Evolutionary conservation across 108 stramenopile genomes (phyloP).

Genomic region (Aurantiochytrium sp.): DNA sequence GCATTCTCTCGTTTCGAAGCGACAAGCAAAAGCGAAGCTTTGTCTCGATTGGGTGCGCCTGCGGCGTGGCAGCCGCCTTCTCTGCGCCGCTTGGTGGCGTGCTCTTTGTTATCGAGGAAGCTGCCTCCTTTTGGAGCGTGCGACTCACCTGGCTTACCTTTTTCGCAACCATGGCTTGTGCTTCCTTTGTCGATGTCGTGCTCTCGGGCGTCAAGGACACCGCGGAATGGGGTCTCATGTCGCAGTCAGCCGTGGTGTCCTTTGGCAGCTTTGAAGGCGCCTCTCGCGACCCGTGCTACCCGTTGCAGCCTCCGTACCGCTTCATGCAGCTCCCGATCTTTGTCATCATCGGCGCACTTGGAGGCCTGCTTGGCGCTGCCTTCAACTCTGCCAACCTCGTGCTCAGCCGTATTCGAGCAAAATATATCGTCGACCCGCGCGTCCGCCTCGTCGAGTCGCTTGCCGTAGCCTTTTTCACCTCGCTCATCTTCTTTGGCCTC

Average conservation of each 20-base stretch:
- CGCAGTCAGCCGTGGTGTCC: constrained; percentile 28
- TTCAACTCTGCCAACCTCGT: constrained; percentile 46
- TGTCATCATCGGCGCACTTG: constrained; percentile 62
- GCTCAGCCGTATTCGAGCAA: constrained; percentile 32
- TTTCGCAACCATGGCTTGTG: constrained; percentile 67
- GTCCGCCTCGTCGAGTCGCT: constrained; percentile 39
- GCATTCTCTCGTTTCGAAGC: constrained; percentile 40
- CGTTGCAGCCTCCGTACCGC: not conserved
- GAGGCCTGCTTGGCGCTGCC: constrained; percentile 62
- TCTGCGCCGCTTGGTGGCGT: constrained; percentile 78
- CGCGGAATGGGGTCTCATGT: not conserved
- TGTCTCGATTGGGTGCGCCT: constrained; percentile 69
- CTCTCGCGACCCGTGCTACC: not conserved
- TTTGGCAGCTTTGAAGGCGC: constrained; percentile 42
- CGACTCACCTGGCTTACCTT: constrained; percentile 71
- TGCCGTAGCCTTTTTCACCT: constrained; percentile 3
- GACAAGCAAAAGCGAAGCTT: constrained; percentile 64
- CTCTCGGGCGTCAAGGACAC: constrained; percentile 1
- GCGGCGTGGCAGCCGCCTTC: constrained; percentile 80
- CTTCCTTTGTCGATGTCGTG: constrained; percentile 31
- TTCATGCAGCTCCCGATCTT: constrained; percentile 54
- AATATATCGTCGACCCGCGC: not conserved
- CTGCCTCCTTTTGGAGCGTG: constrained; percentile 67
- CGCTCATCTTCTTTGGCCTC: not conserved
- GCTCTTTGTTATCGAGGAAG: constrained; percentile 73